These are phyloP conservation scores for Claviceps monticola DNA, from an alignment of 2,329 filamentous ascomycete genomes.

Conservation along the genomic window DNA sequence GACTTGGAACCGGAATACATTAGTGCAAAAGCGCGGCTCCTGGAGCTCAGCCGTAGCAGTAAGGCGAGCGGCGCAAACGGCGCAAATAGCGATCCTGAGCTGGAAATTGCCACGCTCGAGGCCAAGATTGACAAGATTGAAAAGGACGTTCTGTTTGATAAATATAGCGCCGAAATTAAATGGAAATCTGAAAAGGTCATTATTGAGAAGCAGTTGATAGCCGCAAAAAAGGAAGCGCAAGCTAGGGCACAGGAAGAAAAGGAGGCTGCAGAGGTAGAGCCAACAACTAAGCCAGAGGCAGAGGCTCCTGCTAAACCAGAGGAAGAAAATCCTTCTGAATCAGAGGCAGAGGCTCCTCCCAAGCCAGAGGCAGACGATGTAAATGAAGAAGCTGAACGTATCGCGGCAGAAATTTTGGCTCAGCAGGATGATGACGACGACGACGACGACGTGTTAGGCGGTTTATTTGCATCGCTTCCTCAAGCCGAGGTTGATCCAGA, in stretches of 20 bases:
- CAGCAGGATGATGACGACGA: slow-evolving; percentile 40
- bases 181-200: slow-evolving; percentile 48
- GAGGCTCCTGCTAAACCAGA: slow-evolving; percentile 20
- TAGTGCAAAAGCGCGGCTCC: slow-evolving; percentile 56
- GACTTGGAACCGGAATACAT: slow-evolving; percentile 65
- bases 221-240: slow-evolving; percentile 25
- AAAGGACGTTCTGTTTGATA: slow-evolving; percentile 63
- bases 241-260: slow-evolving; percentile 10
- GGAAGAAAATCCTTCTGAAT: slow-evolving; percentile 18
- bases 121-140: slow-evolving; percentile 67
- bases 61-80: slow-evolving; percentile 10
- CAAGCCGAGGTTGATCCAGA: slow-evolving; percentile 43
- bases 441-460: slow-evolving; percentile 36
- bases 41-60: slow-evolving; percentile 28
- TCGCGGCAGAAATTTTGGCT: slow-evolving; percentile 44
- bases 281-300: slow-evolving; percentile 8
- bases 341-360: slow-evolving; percentile 20
- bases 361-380: slow-evolving; percentile 22
- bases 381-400: slow-evolving; percentile 41
- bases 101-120: slow-evolving; percentile 50
- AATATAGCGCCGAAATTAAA: slow-evolving; percentile 45
- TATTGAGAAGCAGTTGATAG: slow-evolving; percentile 47
- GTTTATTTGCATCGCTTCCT: slow-evolving; percentile 46
- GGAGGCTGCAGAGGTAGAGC: slow-evolving; percentile 11
- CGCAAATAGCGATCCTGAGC: slow-evolving; percentile 16